A percentile compares a stretch with the other conserved stretches of the same genome.
Evolutionary conservation across 108 stramenopile genomes (phyloP).

Genomic region (Nitzschia sp.): DNA sequence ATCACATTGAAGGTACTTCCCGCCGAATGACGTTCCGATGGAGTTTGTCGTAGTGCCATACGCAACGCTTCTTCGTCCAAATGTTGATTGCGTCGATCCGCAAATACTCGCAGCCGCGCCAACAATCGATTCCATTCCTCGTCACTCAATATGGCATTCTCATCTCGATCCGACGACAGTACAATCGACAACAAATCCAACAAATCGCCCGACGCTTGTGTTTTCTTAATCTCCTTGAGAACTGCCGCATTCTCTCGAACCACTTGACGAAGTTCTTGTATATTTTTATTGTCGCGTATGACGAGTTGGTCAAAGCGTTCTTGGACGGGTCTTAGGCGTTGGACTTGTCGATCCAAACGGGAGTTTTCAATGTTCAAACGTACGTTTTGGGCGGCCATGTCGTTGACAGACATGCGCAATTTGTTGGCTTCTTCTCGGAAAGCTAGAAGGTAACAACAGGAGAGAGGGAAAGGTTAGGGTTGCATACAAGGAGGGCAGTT

Average conservation of each 20-base stretch:
- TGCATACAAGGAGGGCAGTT: neutral
- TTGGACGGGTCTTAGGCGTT: slow-evolving; percentile 26
- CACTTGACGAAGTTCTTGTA: slow-evolving; percentile 25
- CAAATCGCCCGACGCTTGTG: slow-evolving; percentile 11
- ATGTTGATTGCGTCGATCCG: slow-evolving; percentile 4
- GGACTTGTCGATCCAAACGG: slow-evolving; percentile 30
- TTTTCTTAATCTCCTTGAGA: slow-evolving; percentile 33
- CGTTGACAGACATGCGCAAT: slow-evolving; percentile 21
- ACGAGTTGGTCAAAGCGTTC: slow-evolving; percentile 28
- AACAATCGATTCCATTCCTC: slow-evolving; percentile 14
- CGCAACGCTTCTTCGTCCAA: slow-evolving; percentile 8
- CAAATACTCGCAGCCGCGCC: slow-evolving; percentile 2
- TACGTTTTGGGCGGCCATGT: slow-evolving; percentile 16
- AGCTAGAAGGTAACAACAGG: slow-evolving; percentile 1
- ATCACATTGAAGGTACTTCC: slow-evolving; percentile 9
- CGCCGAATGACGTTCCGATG: neutral
- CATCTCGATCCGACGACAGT: slow-evolving; percentile 12
- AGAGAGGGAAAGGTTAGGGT: too few relatives aligned
- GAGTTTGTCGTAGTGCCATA: slow-evolving; percentile 8
- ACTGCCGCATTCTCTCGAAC: slow-evolving; percentile 33
- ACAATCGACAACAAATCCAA: slow-evolving; percentile 14
- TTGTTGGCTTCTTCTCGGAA: slow-evolving; percentile 26
- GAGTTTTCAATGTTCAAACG: slow-evolving; percentile 17
- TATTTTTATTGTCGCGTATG: slow-evolving; percentile 21
- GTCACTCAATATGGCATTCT: slow-evolving; percentile 14